phyloP scores from a whole-genome alignment of 1,284 basidiomycete species.

The Sphaerobolus stellatus region DNA sequence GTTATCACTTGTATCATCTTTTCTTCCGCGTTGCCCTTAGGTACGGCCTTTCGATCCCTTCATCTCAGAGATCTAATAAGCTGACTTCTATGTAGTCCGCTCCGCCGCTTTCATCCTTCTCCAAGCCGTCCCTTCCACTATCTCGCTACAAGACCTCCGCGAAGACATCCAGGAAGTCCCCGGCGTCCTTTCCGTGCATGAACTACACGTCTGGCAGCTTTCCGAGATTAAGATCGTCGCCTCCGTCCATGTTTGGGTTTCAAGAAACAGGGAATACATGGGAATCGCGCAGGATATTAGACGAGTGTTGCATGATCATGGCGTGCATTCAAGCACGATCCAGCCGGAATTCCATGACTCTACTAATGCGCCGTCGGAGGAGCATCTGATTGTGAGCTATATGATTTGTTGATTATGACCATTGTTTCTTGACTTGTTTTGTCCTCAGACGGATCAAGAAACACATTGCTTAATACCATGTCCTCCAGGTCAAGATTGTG shows the following conservation, averaged over 20 bases:
- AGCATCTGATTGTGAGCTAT: slow-evolving; percentile 40
- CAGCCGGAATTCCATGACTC: slow-evolving; percentile 73
- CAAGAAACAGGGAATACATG: slow-evolving; percentile 86
- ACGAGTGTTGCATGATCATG: slow-evolving; percentile 81
- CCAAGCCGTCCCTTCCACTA: slow-evolving; percentile 89
- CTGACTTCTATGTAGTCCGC: slow-evolving; percentile 55
- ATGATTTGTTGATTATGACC: slow-evolving; percentile 6
- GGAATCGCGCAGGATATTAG: slow-evolving; percentile 83
- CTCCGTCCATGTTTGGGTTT: slow-evolving; percentile 91
- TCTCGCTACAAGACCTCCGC: slow-evolving; percentile 87
- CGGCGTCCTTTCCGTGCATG: slow-evolving; percentile 91
- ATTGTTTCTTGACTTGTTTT: slow-evolving; percentile 19
- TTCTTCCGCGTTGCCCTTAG: slow-evolving; percentile 90
- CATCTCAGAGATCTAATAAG: not conserved
- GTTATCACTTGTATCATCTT: slow-evolving; percentile 97
- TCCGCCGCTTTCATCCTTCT: slow-evolving; percentile 96
- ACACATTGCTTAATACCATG: slow-evolving; percentile 39
- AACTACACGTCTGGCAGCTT: slow-evolving; percentile 96
- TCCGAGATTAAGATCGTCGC: slow-evolving; percentile 90
- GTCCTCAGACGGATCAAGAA: slow-evolving; percentile 2
- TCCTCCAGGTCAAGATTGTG: slow-evolving; percentile 64
- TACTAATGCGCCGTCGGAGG: no score
- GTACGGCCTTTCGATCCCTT: slow-evolving; percentile 44
- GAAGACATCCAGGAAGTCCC: slow-evolving; percentile 75
- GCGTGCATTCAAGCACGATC: slow-evolving; percentile 93